A percentile compares a stretch with the other conserved stretches of the same genome.
These are phyloP conservation scores for Alternaria sp. DNA, from an alignment of 2,329 filamentous ascomycete genomes.

Conservation along the genomic window DNA sequence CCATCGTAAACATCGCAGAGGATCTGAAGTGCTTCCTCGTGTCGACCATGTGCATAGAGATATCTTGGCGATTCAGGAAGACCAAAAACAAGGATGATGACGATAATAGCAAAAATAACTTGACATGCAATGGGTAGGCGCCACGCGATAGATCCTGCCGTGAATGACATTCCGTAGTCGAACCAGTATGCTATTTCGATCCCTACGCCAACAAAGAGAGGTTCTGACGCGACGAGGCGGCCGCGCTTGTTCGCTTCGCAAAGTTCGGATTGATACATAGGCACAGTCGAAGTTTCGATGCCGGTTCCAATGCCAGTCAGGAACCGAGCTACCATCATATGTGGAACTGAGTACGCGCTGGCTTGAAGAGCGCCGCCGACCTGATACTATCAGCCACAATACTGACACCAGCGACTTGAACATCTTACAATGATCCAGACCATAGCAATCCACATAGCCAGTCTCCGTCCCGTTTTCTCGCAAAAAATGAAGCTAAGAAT, in stretches of 20 bases:
- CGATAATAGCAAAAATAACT: slow-evolving; percentile 54
- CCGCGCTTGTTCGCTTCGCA: slow-evolving; percentile 65
- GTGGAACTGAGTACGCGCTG: slow-evolving; percentile 44
- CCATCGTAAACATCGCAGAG: slow-evolving; percentile 59
- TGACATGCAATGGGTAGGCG: slow-evolving; percentile 59
- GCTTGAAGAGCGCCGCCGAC: slow-evolving; percentile 52
- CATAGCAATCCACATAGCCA: slow-evolving; percentile 56
- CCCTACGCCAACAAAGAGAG: slow-evolving; percentile 60
- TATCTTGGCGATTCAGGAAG: slow-evolving; percentile 41
- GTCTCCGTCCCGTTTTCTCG: slow-evolving; percentile 48
- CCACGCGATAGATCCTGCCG: slow-evolving; percentile 57
- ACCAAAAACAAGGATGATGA: slow-evolving; percentile 54
- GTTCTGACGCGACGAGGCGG: slow-evolving; percentile 66
- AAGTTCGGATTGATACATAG: slow-evolving; percentile 63
- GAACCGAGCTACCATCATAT: slow-evolving; percentile 62
- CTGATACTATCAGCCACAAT: slow-evolving; percentile 8
- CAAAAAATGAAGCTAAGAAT: slow-evolving; percentile 51
- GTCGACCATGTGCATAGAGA: slow-evolving; percentile 42
- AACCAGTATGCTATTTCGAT: slow-evolving; percentile 58
- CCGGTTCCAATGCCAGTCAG: slow-evolving; percentile 64
- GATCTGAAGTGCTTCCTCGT: slow-evolving; percentile 60
- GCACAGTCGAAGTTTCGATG: slow-evolving; percentile 64
- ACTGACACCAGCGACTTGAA: too few species aligned
- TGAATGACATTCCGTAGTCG: slow-evolving; percentile 48
- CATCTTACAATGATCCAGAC: slow-evolving; percentile 49